A percentile compares a stretch with the other conserved stretches of the same genome.
Conservation (phyloP, 2,329 filamentous ascomycete genomes). For the Microsporum audouinii region DNA sequence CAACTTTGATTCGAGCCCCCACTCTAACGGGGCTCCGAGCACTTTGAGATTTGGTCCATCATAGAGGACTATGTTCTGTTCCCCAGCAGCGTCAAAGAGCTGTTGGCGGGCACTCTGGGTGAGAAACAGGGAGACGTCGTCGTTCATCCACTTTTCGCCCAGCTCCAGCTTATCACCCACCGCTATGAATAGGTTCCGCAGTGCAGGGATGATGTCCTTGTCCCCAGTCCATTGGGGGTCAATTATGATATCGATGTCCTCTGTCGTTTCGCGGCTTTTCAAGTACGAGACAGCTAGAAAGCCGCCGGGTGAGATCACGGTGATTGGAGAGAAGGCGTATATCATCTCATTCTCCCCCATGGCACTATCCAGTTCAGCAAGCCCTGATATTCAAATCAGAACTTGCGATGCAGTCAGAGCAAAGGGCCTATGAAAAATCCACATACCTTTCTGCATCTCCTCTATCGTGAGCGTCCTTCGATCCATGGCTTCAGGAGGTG, state of each 20-base stretch:
- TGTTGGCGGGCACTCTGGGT: slow-evolving; percentile 6
- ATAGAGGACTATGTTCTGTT: slow-evolving; percentile 25
- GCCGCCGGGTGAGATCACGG: slow-evolving; percentile 10
- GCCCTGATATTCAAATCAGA: neutral
- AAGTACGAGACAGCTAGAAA: slow-evolving; percentile 13
- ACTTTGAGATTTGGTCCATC: slow-evolving; percentile 20
- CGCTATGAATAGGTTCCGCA: slow-evolving; percentile 18
- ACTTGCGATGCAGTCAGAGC: neutral
- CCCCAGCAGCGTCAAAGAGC: slow-evolving; percentile 21
- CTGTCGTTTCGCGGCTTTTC: slow-evolving; percentile 8
- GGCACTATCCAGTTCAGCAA: slow-evolving; percentile 18
- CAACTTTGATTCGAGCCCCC: slow-evolving; percentile 27
- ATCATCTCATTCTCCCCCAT: slow-evolving; percentile 19
- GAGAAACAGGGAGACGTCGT: slow-evolving; percentile 25
- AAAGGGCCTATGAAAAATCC: neutral
- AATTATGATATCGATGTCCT: slow-evolving; percentile 14
- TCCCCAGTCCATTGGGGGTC: slow-evolving; percentile 22
- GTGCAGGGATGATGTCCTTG: slow-evolving; percentile 22
- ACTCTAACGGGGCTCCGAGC: slow-evolving; percentile 26
- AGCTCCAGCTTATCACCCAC: slow-evolving; percentile 19
- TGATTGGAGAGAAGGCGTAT: slow-evolving; percentile 8
- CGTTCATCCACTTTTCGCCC: slow-evolving; percentile 12
- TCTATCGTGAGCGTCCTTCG: neutral
- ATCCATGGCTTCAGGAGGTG: neutral
- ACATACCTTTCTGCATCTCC: neutral